Conservation (phyloP, 768 basidiomycete genomes). For the Leucosporidium scottii region DNA sequence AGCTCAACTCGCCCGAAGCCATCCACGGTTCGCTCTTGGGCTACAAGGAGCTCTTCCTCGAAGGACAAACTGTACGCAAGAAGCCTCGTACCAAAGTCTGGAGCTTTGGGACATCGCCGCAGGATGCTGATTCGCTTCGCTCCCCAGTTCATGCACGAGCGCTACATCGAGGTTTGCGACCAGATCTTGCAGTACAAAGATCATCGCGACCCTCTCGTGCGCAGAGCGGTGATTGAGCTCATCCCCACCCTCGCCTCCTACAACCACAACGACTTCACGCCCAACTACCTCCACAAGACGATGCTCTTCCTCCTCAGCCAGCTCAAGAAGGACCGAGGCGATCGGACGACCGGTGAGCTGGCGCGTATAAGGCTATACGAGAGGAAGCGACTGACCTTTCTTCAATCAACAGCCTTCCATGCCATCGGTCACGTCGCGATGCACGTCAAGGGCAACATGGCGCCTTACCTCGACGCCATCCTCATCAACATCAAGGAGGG, state of each 20-base stretch:
- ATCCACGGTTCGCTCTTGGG: conserved; percentile 89
- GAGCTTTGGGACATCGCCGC: not conserved
- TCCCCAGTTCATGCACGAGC: conserved; percentile 75
- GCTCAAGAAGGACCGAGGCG: conserved; percentile 70
- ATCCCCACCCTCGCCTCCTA: conserved; percentile 92
- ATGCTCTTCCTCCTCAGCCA: conserved; percentile 87
- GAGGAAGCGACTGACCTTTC: not conserved
- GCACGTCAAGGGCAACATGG: conserved; percentile 89
- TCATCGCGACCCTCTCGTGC: conserved; percentile 76
- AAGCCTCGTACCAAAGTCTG: too few species aligned
- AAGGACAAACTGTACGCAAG: conserved; percentile 78
- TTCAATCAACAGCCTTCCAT: conserved; percentile 51
- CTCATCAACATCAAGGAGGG: conserved; percentile 83
- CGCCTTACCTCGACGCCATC: conserved; percentile 84
- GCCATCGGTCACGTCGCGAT: conserved; percentile 93
- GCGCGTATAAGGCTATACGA: too few species aligned
- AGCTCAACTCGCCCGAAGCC: conserved; percentile 70
- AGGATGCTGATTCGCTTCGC: not conserved
- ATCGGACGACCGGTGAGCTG: conserved; percentile 71
- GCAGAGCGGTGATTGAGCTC: conserved; percentile 89
- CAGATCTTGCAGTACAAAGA: conserved; percentile 80
- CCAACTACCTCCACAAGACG: conserved; percentile 82
- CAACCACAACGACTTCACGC: conserved; percentile 84
- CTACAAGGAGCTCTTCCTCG: conserved; percentile 79
- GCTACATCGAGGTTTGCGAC: conserved; percentile 76